Evolutionary conservation across 805 yeast genomes (phyloP).

Genomic region (Alloascoidea africana): DNA sequence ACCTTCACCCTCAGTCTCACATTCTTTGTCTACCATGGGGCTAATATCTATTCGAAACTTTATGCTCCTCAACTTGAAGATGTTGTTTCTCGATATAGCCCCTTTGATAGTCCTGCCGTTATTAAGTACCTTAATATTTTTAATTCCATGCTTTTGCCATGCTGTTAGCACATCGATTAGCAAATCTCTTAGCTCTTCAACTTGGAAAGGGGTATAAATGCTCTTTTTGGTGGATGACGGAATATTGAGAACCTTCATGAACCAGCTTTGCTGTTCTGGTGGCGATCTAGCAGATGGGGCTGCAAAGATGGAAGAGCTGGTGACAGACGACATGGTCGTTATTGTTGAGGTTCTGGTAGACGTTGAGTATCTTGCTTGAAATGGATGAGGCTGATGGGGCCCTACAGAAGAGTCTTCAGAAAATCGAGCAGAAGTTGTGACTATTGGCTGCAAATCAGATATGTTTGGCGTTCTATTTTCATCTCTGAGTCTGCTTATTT

Average conservation of each 20-base stretch:
- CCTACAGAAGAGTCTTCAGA: too few species aligned
- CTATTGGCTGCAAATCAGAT: too few species aligned
- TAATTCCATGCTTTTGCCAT: constrained; percentile 22
- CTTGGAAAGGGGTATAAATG: constrained; percentile 4
- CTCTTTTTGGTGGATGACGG: background rate
- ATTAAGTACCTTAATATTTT: constrained; percentile 13
- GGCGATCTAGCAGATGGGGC: too few species aligned
- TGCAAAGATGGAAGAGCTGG: too few species aligned
- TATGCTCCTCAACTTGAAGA: constrained; percentile 17
- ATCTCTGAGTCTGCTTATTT: background rate
- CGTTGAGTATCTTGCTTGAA: background rate
- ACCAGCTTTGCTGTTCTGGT: constrained; percentile 17
- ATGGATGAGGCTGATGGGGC: background rate
- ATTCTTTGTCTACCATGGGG: constrained; percentile 2
- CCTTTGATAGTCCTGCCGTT: constrained; percentile 15
- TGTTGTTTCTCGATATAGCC: constrained; percentile 17
- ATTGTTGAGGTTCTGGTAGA: background rate
- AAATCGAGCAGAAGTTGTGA: too few species aligned
- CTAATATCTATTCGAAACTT: constrained; percentile 13
- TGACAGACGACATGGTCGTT: too few species aligned
- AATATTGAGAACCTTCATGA: constrained; percentile 16
- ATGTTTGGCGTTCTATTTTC: too few species aligned
- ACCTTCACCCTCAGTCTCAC: background rate
- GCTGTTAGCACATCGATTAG: constrained; percentile 16
- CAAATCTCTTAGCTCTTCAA: constrained; percentile 14